Evolutionary conservation across 1,139 yeast species (phyloP).

Genomic region (Geotrichum klebahnii): DNA sequence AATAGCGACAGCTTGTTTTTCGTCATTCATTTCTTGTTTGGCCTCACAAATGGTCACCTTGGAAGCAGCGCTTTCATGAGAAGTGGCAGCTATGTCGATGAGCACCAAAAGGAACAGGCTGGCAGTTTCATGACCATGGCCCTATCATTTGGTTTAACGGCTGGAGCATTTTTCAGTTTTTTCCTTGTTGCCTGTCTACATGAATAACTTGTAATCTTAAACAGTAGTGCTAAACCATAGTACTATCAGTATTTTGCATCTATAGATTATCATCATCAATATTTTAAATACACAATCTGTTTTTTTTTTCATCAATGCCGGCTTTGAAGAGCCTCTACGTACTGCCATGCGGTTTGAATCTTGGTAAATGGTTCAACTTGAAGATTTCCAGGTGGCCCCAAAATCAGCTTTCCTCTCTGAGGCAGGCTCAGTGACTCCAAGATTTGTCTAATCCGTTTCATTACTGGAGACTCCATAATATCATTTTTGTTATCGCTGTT

Average conservation of each 20-base stretch:
- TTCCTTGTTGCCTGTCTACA: conserved; percentile 46
- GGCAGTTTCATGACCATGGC: conserved; percentile 86
- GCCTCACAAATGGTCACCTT: conserved; percentile 82
- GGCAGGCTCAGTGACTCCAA: neutral
- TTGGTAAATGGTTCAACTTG: conserved; percentile 15
- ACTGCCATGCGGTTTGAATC: conserved; percentile 28
- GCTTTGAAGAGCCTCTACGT: conserved; percentile 24
- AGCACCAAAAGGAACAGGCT: conserved; percentile 80
- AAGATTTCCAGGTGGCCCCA: conserved; percentile 5
- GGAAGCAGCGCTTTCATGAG: conserved; percentile 78
- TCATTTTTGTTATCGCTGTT: too few relatives aligned
- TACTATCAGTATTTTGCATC: too few relatives aligned
- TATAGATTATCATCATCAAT: neutral
- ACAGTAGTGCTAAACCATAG: neutral
- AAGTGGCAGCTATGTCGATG: conserved; percentile 46
- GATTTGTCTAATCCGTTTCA: too few relatives aligned
- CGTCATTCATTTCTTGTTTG: conserved; percentile 68
- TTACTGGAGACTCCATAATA: too few relatives aligned
- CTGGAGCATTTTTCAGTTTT: conserved; percentile 74
- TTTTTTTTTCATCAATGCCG: neutral
- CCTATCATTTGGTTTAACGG: conserved; percentile 67
- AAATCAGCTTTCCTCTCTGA: conserved; percentile 3
- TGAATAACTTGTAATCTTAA: too few relatives aligned
- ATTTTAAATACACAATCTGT: neutral
- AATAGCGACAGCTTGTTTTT: conserved; percentile 66